Evolutionary conservation across 2,329 filamentous ascomycete species (phyloP), one percentile per base, ranked within the genome.

Genomic region (Drechmeria coniospora): DNA sequence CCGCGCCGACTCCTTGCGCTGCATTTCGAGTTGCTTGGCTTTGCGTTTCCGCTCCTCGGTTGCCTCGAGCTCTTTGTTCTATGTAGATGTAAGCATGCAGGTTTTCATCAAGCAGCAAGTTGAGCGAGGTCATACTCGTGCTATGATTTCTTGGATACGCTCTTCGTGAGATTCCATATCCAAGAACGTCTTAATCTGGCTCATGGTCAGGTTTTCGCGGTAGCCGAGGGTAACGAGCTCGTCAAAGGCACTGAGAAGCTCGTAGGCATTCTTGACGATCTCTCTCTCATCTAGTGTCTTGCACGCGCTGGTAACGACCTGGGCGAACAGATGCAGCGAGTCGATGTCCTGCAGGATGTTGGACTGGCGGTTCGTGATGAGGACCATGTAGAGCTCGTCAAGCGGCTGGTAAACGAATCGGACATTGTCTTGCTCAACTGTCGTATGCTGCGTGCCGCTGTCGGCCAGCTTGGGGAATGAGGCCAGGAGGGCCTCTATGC

Each of bases 141-240:
- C 83, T 49, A 94, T 94, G 37, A 94, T 98, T 51, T 94, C 90
- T 56, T 98, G 90, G 42, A 98, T 95, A 50, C 90, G 76, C 66
- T 98, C 90, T 58, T 98, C 92, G 48, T 98, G 90, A 56, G 79
- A 90, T 57, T 98, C 90, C 90, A 98, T 98, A 50, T 95, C 92
- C 42, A 98, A 57, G 65, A 98, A 98, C 3, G 90, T 94, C 68
- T 92, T 94, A 64, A 98, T 98, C 59, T 98, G 92, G 56, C 76
- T 82, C 45, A 98, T 72, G 15, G 87, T 92, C 42, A 98, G 61
- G 56, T 98, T 98, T 61, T 98, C 90, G 47, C 90, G 63, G 59
- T 98, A 95, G 9, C 90, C 90, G 37, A 93, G 65, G 1, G 87
- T 94, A 34, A 98, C 87, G 33, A 98, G 69, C 61, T 98, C 90